These are phyloP conservation scores for Nepenthes mirabilis DNA, from an alignment of 148 eudicot genomes.

Conservation along the genomic window DNA sequence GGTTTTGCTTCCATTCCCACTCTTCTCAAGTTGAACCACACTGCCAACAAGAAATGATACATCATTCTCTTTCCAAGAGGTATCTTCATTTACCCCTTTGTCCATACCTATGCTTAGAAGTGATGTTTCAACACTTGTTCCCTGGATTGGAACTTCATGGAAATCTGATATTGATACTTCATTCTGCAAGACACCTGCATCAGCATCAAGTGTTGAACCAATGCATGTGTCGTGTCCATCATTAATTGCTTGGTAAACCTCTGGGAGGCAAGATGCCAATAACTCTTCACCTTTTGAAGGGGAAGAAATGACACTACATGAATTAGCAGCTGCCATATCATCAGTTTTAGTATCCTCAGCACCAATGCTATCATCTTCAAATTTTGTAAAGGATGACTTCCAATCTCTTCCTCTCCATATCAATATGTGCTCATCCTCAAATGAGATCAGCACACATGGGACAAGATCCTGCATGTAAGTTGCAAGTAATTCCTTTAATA, in stretches of 20 bases:
- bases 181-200: background rate
- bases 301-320: conserved; percentile 4
- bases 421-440: conserved; percentile 79
- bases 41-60: conserved; percentile 12
- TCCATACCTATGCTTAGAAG: conserved; percentile 11
- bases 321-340: conserved; percentile 9
- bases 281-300: conserved; percentile 21
- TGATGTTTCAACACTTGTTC: conserved; percentile 5
- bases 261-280: conserved; percentile 10
- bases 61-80: conserved; percentile 6
- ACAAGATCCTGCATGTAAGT: conserved; percentile 63
- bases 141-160: conserved; percentile 8
- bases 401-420: conserved; percentile 93
- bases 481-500: background rate
- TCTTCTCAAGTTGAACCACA: conserved; percentile 3
- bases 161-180: conserved; percentile 10
- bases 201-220: background rate
- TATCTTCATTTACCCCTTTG: conserved; percentile 6
- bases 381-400: conserved; percentile 40
- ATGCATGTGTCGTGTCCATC: conserved; percentile 12
- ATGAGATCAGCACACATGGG: conserved; percentile 78
- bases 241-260: conserved; percentile 3
- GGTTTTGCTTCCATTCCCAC: conserved; percentile 8
- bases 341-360: conserved; percentile 18
- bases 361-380: conserved; percentile 10